A percentile compares a stretch with the other conserved stretches of the same genome.
Conservation (phyloP, 208 protist species). For the Trypanosomatidae sp. region DNA sequence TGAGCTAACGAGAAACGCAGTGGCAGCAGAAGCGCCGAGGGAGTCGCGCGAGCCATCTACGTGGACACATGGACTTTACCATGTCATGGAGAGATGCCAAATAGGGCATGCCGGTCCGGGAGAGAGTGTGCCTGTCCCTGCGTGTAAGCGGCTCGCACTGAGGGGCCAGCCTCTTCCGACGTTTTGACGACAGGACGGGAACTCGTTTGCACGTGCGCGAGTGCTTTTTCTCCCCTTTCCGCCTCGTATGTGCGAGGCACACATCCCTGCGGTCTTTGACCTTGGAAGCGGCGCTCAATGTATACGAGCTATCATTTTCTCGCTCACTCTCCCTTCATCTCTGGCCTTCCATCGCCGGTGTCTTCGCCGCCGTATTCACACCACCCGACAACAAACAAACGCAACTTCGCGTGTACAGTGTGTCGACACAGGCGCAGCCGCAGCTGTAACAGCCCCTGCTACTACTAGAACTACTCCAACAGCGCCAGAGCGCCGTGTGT, state of each 20-base stretch:
- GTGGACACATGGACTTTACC: not conserved
- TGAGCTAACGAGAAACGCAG: not conserved
- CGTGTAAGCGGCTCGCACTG: not conserved
- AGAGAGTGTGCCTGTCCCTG: not conserved
- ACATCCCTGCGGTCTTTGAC: not conserved
- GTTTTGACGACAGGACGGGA: not conserved
- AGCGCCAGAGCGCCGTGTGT: not conserved
- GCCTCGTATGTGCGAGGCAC: not conserved
- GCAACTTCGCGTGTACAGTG: not conserved
- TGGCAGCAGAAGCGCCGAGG: not conserved
- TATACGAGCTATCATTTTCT: not conserved
- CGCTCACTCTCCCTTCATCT: not conserved
- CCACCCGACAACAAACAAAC: not conserved
- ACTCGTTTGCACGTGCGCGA: not conserved
- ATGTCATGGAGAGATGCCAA: not conserved
- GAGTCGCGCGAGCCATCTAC: not conserved
- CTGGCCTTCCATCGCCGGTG: not conserved
- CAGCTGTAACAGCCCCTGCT: not conserved
- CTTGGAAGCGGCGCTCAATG: not conserved
- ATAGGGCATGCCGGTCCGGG: not conserved
- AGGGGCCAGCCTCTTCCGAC: not conserved
- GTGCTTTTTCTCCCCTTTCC: not conserved
- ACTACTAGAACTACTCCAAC: not conserved
- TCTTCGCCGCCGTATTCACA: not conserved
- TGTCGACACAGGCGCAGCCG: not conserved